Evolutionary conservation across 148 eudicot species (phyloP), one percentile per base, ranked within the genome.

Genomic region (Cornus controversa): DNA sequence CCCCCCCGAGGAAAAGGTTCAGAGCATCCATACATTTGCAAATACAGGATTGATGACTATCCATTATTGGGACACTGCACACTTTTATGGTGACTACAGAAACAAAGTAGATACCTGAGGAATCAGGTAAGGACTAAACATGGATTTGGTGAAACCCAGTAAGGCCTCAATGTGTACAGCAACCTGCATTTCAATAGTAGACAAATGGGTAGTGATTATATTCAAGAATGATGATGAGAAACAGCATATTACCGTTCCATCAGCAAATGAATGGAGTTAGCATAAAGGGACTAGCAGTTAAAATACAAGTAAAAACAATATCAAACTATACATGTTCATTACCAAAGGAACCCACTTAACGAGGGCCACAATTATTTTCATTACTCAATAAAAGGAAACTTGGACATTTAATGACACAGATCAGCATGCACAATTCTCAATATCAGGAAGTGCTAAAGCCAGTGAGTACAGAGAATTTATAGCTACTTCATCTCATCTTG

Each of bases 101-200:
- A 34, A 24, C 24, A 10, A 71, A 45, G 62, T 24, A 63, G 14
- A 62, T 72, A 83, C 85, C 85, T 76, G 77, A 34, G 82, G 82
- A 34, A 83, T 82, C 60, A 83, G 18, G 47, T 26, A 73, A 42
- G 92, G 94, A 80, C 81, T 81, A 73, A 91, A 86, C 31, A 91
- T 69, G 47, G 94, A 91, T 25, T 69, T 67, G 50, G 75, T 74
- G 78, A 83, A 80, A 67, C 92, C 94, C 80, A 91, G 66, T 74
- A 87, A 76, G 45, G 94, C 94, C 86, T 89, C 94, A 42, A 91
- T 80, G 40, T 86, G 90, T 63, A 89, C 63, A 63, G 92, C 94
- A 84, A 85, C 89, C 94, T 91, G 87, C 80, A 82, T 26, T 36
- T 70, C 18, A 50, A 27, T 5, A 13, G 62, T 50, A 15, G 50